Conservation (phyloP, 1,139 yeast species). For the Kazachstania sp. region DNA sequence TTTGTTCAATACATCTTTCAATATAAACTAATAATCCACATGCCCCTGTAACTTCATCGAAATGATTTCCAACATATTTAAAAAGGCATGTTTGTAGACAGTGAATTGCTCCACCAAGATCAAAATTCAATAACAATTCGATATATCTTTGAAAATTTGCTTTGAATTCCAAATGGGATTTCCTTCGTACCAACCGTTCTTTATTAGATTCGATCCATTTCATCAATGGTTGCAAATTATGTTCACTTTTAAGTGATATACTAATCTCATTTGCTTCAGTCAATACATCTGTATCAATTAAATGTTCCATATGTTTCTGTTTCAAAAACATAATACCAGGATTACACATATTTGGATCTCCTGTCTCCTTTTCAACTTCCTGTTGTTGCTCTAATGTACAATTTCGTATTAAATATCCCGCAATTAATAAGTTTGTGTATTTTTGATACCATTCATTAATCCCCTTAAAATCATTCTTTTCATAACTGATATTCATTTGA, state of each 20-base stretch:
- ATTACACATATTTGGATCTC: slow-evolving; percentile 22
- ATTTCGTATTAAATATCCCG: slow-evolving; percentile 50
- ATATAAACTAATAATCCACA: slow-evolving; percentile 38
- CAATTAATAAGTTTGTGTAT: slow-evolving; percentile 49
- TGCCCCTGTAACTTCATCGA: slow-evolving; percentile 36
- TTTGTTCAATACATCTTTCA: slow-evolving; percentile 7
- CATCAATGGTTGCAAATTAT: slow-evolving; percentile 48
- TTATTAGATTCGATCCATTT: slow-evolving; percentile 74
- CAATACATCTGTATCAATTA: slow-evolving; percentile 52
- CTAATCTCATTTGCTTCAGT: slow-evolving; percentile 48
- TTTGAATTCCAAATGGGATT: slow-evolving; percentile 58
- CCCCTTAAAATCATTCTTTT: slow-evolving; percentile 31
- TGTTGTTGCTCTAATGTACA: slow-evolving; percentile 8
- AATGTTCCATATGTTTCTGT: slow-evolving; percentile 37
- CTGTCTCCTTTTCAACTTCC: slow-evolving; percentile 2
- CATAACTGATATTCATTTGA: slow-evolving; percentile 30
- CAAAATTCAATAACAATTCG: slow-evolving; percentile 48
- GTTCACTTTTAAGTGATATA: slow-evolving; percentile 32
- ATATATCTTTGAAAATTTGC: slow-evolving; percentile 68
- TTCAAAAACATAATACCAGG: slow-evolving; percentile 40
- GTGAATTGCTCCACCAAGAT: slow-evolving; percentile 50
- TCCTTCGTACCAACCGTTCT: slow-evolving; percentile 43
- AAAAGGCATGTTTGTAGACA: slow-evolving; percentile 47
- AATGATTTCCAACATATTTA: slow-evolving; percentile 34
- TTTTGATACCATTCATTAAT: slow-evolving; percentile 52